Percentiles rank a stretch among this genome's conserved stretches.
phyloP scores from a whole-genome alignment of 805 yeast species.

The Grigorovia yakushimaensis region DNA sequence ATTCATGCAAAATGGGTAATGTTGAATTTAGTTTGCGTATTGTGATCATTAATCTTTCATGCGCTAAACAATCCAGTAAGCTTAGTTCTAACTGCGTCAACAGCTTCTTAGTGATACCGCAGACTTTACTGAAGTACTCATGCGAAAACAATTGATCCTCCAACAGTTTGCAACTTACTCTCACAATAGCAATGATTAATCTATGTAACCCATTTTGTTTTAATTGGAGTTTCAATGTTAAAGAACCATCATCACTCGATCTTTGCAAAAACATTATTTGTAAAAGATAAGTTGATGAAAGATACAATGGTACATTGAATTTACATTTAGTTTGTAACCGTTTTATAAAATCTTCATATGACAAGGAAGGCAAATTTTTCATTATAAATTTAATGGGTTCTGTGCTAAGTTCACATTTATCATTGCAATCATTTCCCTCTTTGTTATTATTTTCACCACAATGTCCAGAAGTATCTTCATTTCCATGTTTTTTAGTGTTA shows the following conservation, averaged over 20 bases:
- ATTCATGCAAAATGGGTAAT: constrained; percentile 8
- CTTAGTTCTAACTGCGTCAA: constrained; percentile 22
- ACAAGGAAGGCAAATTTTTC: constrained; percentile 24
- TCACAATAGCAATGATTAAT: constrained; percentile 34
- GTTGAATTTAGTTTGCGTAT: constrained; percentile 11
- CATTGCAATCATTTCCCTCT: not conserved
- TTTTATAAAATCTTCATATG: constrained; percentile 15
- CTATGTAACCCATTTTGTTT: constrained; percentile 33
- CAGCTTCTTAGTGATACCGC: constrained; percentile 33
- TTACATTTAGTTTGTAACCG: constrained; percentile 26
- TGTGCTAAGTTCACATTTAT: not conserved
- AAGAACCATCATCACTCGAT: constrained; percentile 4
- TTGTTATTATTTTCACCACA: not conserved
- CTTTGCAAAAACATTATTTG: constrained; percentile 13
- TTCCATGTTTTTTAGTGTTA: too few species aligned
- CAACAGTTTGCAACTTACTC: constrained; percentile 38
- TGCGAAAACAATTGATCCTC: constrained; percentile 41
- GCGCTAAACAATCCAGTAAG: constrained; percentile 12
- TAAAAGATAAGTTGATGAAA: constrained; percentile 19
- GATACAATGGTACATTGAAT: constrained; percentile 20
- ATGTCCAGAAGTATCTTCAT: too few species aligned
- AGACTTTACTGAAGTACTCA: constrained; percentile 37
- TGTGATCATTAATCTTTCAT: constrained; percentile 15
- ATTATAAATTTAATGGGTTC: constrained; percentile 13
- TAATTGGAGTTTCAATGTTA: constrained; percentile 23